Conservation (phyloP, 2,329 filamentous ascomycete species). For the Ilyonectria sp. region DNA sequence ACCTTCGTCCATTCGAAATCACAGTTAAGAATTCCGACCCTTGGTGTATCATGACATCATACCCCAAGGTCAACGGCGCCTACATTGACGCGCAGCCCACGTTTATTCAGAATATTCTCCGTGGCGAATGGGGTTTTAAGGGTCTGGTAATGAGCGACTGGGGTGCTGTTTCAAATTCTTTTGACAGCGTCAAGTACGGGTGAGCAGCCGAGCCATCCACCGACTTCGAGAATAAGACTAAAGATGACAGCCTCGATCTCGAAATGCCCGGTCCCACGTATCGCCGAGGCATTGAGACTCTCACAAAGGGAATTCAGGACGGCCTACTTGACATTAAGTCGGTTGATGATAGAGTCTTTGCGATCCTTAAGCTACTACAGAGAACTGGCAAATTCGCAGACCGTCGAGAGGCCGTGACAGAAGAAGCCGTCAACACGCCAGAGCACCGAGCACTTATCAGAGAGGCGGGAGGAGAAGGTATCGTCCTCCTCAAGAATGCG, state of each 20-base stretch:
- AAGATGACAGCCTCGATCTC: constrained; percentile 36
- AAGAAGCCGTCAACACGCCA: constrained; percentile 39
- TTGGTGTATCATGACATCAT: constrained; percentile 71
- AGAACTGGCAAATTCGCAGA: constrained; percentile 19
- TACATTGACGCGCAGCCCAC: constrained; percentile 33
- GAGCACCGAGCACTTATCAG: constrained; percentile 39
- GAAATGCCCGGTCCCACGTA: constrained; percentile 52
- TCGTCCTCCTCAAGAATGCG: constrained; percentile 29
- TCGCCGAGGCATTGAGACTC: constrained; percentile 18
- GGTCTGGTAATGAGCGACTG: constrained; percentile 39
- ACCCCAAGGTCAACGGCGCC: constrained; percentile 60
- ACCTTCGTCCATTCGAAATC: constrained; percentile 75
- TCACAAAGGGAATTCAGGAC: background rate
- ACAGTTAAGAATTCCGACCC: constrained; percentile 69
- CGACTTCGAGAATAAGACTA: background rate
- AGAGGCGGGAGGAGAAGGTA: constrained; percentile 26
- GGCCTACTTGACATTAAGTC: background rate
- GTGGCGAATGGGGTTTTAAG: constrained; percentile 30
- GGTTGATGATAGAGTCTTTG: constrained; percentile 3
- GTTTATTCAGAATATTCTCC: constrained; percentile 23
- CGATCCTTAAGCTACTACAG: background rate
- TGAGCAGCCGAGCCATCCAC: background rate
- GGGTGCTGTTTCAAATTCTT: constrained; percentile 11
- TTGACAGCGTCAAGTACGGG: background rate
- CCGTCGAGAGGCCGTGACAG: constrained; percentile 6